Base-by-base conservation (phyloP, 306 rosid species). In the Elaeagnus macrophylla region DNA sequence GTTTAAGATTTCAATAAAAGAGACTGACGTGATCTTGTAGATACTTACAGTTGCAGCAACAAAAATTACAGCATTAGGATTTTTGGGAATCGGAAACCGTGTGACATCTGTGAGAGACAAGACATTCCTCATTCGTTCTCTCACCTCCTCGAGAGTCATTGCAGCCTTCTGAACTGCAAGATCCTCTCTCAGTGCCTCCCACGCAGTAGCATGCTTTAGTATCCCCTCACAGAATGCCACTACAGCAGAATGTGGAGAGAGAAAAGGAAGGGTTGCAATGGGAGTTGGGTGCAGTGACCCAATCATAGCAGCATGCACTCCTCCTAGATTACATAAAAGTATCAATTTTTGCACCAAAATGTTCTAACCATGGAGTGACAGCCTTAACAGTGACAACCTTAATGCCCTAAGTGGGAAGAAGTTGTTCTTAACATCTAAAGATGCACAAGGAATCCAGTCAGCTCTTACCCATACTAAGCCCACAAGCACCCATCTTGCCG, bases 141-240 rank as follows among this genome's bases (percentile, higher is more conserved):
- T 83, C 51, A 86, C 97, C 72, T 90, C 95, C 80, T 90, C 88
- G 1, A 90, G 95, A 68, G 91, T 90, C 94, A 83, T 81, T 51
- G 76, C 80, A 75, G 73, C 74, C 65, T 81, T 64, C 64, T 79
- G 81, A 5, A 68, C 72, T 54, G 85, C 89, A 71, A 82, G 91
- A 66, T 90, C 97, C 39, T 79, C 72, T 72, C 94, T 78, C 71
- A 90, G 78, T 60, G 88, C 85, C 19, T 90, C 97, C 95, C 97
- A 90, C 43, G 97, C 97, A 57, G 97, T 86, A 41, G 88, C 95
- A 36, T 90, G 97, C 75, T 80, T 77, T 68, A 86, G 79, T 62
- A 90, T 86, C 51, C 97, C 97, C 77, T 90, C 97, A 78, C 97
- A 90, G 80, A 90, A 90, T 68, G 97, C 94, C 75, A 90, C 97